Base-by-base conservation (phyloP, 495 filamentous ascomycete genomes). In the Immersiella caudata region DNA sequence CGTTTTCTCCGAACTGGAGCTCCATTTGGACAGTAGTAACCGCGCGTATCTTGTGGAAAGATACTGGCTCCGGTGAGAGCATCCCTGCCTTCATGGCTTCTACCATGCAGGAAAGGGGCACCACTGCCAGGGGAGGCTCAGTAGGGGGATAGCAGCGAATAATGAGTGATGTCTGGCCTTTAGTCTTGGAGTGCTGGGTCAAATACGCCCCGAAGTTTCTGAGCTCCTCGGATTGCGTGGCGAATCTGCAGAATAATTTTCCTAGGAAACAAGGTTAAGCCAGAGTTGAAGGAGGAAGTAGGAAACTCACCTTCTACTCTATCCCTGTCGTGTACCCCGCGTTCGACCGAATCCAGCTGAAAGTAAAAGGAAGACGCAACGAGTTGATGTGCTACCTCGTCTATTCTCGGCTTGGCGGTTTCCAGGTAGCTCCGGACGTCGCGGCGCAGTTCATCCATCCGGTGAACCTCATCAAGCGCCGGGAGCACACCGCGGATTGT, bases 321-420 rank as follows among this genome's bases (percentile, higher is more conserved):
- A 12, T 20, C 25, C n/a, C 57, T 60, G 20, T 60, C 26, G 26
- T 35, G 57, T 18, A 60, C 21, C 12, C 26, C 57, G 5, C 35
- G 26, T 29, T 60, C 57, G 27, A 60, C 26, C 57, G 26, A 35
- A 60, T 46, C 59, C 21, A 50, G 33, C 12, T 64, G 22, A 40
- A 64, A 64, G 61, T 64, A 64, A 20, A 64, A 64, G 9, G 49
- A 54, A 33, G 61, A 64, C 20, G 61, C 61, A 64, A 64, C 49
- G 7, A 64, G 61, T 20, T 40, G 61, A 24, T 21, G 61, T n/a
- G 46, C 22, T 7, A 64, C 46, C 21, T 27, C 21, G 7, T 21
- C 46, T 33, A 52, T 64, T 20, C 33, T 20, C 4, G 61, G 46
- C 21, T 54, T 2, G 20, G 52, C 59, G 6, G 59, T 50, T 21